Evolutionary conservation across 176 grass and related monocot species (phyloP), one percentile per base, ranked within the genome.

Genomic region (Oryza coarctata): DNA sequence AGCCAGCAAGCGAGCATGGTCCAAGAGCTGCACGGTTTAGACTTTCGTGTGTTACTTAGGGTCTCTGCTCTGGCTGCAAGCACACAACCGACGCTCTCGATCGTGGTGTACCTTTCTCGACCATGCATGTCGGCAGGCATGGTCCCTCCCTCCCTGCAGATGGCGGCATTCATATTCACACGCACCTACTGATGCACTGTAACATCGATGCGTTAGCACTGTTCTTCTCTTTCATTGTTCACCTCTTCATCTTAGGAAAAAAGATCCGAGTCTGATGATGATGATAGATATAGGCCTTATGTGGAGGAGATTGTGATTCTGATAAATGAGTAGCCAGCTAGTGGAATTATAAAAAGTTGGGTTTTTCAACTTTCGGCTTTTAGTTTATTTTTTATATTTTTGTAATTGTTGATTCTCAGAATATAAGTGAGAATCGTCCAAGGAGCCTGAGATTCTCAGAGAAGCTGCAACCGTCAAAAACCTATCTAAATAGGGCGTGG

Each of bases 41-140:
- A 43, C 3, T 20, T 32, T 44, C n/a, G n/a, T 22, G 29, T 49
- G 10, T 12, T 9, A 8, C 9, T 47, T 27, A 13, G 32, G 32
- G 32, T 1, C 32, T 33, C 32, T 33, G 14, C 70, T 47, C 13
- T 10, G 14, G 25, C 3, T 49, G 41, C 52, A 23, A 3, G n/a
- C n/a, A 60, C 11, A 60, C 55, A 60, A 32, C 26, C 3, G 43
- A 44, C 43, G 43, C 43, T 9, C 45, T 49, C 43, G 43, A 49
- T 49, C 41, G 70, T 31, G 14, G 7, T 73, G 43, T 73, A 31
- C 29, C 43, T 12, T 73, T 44, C 43, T 50, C 71, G 43, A 20
- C 41, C 70, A 49, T 30, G 70, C 71, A 73, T 31, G 70, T 17
- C 40, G 69, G 41, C 70, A 73, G 14, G 14, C 41, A 73, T 73